Percentiles rank a stretch among this genome's conserved stretches.
Evolutionary conservation across 179 eudicot genomes (phyloP).

Genomic region (Silene vulgaris): DNA sequence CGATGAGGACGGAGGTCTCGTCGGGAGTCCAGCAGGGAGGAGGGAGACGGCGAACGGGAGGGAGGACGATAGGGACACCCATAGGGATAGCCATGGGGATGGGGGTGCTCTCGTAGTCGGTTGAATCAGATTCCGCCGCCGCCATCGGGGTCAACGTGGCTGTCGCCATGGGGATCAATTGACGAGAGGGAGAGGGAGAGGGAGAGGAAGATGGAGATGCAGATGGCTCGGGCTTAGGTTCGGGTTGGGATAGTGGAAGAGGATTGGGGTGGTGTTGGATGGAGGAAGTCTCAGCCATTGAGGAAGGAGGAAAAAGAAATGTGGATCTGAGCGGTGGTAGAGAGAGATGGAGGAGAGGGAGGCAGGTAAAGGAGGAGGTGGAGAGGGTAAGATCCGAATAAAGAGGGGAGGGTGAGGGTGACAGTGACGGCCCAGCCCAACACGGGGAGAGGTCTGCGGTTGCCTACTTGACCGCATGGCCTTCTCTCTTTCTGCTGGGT

Average conservation of each 20-base stretch:
- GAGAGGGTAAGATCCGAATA: background rate
- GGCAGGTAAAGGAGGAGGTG: background rate
- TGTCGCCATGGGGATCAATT: too few species aligned
- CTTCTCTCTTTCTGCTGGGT: too few species aligned
- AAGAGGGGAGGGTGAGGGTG: background rate
- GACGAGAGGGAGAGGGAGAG: too few species aligned
- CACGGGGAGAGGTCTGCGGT: background rate
- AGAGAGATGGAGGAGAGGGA: background rate
- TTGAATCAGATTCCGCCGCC: too few species aligned
- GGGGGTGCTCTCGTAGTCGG: background rate
- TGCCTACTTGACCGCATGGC: too few species aligned
- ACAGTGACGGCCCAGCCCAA: background rate
- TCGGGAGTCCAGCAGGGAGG: slow-evolving; percentile 99
- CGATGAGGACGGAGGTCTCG: slow-evolving; percentile 71
- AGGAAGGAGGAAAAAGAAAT: background rate
- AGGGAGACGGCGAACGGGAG: slow-evolving; percentile 58
- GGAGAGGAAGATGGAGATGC: too few species aligned
- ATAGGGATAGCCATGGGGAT: background rate
- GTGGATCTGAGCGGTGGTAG: background rate
- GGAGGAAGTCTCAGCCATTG: background rate
- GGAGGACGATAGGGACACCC: slow-evolving; percentile 11
- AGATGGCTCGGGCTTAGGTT: too few species aligned
- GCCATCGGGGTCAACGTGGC: too few species aligned
- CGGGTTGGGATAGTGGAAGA: too few species aligned
- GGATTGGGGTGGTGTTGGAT: background rate